Percentiles rank a stretch among this genome's conserved stretches.
phyloP scores from a whole-genome alignment of 2,329 filamentous ascomycete genomes.

The Nigrospora sphaerica region DNA sequence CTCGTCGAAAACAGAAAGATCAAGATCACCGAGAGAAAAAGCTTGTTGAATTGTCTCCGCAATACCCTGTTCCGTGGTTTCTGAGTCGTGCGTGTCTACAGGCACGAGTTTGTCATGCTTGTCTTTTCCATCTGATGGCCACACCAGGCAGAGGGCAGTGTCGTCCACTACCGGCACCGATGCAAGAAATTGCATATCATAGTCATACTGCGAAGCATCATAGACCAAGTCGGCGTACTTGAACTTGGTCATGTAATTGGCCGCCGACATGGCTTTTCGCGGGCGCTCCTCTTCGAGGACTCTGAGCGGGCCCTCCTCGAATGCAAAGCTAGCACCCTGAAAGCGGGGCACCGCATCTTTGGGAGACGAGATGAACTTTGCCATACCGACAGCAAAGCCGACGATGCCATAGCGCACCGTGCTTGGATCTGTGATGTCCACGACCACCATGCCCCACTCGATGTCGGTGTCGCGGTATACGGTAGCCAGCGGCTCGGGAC shows the following conservation, averaged over 20 bases:
- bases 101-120: background rate
- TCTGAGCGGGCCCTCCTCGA: constrained; percentile 2
- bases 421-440: constrained; percentile 11
- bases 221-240: constrained; percentile 1
- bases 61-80: background rate
- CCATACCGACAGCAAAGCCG: constrained; percentile 8
- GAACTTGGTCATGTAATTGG: constrained; percentile 10
- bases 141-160: background rate
- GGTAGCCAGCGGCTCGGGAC: constrained; percentile 10
- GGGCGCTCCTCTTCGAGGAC: constrained; percentile 7
- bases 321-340: background rate
- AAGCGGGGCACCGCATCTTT: background rate
- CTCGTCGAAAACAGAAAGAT: background rate
- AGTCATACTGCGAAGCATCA: background rate
- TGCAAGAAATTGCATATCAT: background rate
- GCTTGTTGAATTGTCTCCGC: background rate
- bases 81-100: background rate
- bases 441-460: constrained; percentile 13
- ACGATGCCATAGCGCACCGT: constrained; percentile 11
- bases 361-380: constrained; percentile 6
- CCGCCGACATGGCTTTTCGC: constrained; percentile 7
- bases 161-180: background rate
- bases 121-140: background rate
- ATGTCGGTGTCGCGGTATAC: constrained; percentile 12
- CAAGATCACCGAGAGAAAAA: background rate